Evolutionary conservation across 2,329 filamentous ascomycete genomes (phyloP).

Genomic region (Catunica adiposa): DNA sequence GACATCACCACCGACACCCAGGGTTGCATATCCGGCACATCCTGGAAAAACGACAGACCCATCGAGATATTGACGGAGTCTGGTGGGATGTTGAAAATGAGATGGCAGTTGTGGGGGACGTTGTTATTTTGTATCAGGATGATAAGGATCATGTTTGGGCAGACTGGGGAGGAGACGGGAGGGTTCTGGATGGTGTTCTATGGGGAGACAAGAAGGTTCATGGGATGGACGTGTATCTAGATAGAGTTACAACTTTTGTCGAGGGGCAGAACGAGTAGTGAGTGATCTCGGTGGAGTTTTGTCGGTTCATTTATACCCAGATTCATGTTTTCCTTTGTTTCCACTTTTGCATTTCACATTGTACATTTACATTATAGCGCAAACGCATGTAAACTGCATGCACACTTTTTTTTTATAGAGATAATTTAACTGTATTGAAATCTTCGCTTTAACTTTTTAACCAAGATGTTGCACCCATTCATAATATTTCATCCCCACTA

Average conservation of each 20-base stretch:
- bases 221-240: constrained; percentile 6
- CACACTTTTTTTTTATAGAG: too few species aligned
- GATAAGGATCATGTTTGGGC: too few species aligned
- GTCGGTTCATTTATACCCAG: not conserved
- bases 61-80: constrained; percentile 22
- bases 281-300: too few species aligned
- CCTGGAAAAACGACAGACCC: too few species aligned
- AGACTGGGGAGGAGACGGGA: too few species aligned
- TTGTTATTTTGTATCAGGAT: too few species aligned
- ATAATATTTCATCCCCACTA: not conserved
- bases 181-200: constrained; percentile 24
- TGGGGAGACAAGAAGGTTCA: constrained; percentile 22
- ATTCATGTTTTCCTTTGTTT: too few species aligned
- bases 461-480: not conserved
- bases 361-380: not conserved
- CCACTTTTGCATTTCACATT: not conserved
- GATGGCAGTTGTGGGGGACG: constrained; percentile 44
- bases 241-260: not conserved
- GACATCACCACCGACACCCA: constrained; percentile 10
- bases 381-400: not conserved
- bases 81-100: constrained; percentile 40
- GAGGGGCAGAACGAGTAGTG: too few species aligned
- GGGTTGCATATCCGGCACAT: too few species aligned
- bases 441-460: constrained; percentile 2
- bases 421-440: not conserved